Conservation (phyloP, 768 basidiomycete genomes). For the Rickenella mellea region DNA sequence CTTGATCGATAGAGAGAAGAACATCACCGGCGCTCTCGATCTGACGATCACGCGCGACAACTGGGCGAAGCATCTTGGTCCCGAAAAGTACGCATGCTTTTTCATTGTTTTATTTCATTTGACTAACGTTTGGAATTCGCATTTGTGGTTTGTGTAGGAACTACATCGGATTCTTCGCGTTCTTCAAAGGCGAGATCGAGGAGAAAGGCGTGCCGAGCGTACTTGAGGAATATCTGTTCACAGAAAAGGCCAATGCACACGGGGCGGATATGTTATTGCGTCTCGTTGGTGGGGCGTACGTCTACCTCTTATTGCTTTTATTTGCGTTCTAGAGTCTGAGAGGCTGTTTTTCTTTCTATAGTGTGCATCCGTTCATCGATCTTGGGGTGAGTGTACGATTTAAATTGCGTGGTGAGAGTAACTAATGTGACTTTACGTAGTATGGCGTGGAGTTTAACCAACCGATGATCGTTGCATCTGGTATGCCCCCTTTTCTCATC, state of each 20-base stretch:
- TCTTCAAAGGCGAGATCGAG: slow-evolving; percentile 30
- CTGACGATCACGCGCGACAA: slow-evolving; percentile 30
- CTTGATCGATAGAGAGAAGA: slow-evolving; percentile 23
- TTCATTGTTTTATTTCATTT: background rate
- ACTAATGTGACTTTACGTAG: slow-evolving; percentile 16
- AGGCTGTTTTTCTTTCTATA: slow-evolving; percentile 16
- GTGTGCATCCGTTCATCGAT: slow-evolving; percentile 48
- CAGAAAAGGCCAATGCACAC: slow-evolving; percentile 20
- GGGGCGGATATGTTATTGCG: slow-evolving; percentile 23
- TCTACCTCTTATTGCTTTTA: slow-evolving; percentile 2
- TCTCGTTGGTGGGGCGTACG: slow-evolving; percentile 26
- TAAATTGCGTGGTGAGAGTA: background rate
- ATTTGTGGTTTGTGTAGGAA: slow-evolving; percentile 25
- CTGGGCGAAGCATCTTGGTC: slow-evolving; percentile 40
- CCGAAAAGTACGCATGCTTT: slow-evolving; percentile 29
- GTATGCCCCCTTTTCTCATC: slow-evolving; percentile 15
- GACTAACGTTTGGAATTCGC: slow-evolving; percentile 17
- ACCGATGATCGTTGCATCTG: slow-evolving; percentile 41
- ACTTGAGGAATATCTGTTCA: slow-evolving; percentile 42
- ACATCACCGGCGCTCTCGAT: slow-evolving; percentile 14
- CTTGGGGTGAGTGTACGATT: slow-evolving; percentile 33
- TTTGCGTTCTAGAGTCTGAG: background rate
- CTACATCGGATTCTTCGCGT: slow-evolving; percentile 19
- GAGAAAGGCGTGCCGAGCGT: slow-evolving; percentile 26
- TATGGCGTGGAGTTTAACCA: slow-evolving; percentile 43